These are phyloP conservation scores for Aspergillus fijiensis DNA, from an alignment of 2,329 filamentous ascomycete genomes.

Conservation along the genomic window DNA sequence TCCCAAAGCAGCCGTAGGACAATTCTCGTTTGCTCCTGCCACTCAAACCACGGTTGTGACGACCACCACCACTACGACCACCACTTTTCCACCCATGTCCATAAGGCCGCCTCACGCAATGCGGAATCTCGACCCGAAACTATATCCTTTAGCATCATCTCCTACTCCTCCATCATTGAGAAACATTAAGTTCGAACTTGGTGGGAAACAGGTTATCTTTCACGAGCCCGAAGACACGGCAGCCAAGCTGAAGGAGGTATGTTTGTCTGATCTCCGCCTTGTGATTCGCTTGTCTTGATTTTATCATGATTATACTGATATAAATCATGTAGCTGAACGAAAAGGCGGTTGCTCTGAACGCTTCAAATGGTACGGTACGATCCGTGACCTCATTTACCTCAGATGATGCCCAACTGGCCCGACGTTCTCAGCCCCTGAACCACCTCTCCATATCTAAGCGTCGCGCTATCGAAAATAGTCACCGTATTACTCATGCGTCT, in stretches of 20 bases:
- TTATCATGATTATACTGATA: constrained; percentile 3
- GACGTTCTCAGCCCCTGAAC: constrained; percentile 28
- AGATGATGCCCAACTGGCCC: constrained; percentile 33
- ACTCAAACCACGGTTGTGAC: constrained; percentile 72
- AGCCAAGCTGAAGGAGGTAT: constrained; percentile 55
- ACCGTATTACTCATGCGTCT: constrained; percentile 40
- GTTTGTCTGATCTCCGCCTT: constrained; percentile 17
- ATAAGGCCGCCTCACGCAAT: constrained; percentile 71
- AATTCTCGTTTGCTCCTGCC: constrained; percentile 62
- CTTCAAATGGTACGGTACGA: constrained; percentile 50
- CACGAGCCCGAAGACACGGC: constrained; percentile 60
- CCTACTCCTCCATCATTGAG: constrained; percentile 78
- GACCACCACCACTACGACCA: constrained; percentile 85
- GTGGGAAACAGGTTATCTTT: constrained; percentile 61
- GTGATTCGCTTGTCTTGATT: background rate
- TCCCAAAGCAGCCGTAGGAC: constrained; percentile 51
- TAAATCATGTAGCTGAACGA: constrained; percentile 41
- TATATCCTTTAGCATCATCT: constrained; percentile 82
- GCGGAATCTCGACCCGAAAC: constrained; percentile 74
- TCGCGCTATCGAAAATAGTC: constrained; percentile 55
- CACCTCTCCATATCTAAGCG: constrained; percentile 38
- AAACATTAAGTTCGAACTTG: constrained; percentile 72
- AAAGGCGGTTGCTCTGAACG: constrained; percentile 45
- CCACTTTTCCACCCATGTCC: constrained; percentile 77
- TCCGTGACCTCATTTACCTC: constrained; percentile 47